Percentiles rank a stretch among this genome's conserved stretches.
These are phyloP conservation scores for Zymoseptoria pseudotritici DNA, from an alignment of 2,329 filamentous ascomycete species.

Conservation along the genomic window DNA sequence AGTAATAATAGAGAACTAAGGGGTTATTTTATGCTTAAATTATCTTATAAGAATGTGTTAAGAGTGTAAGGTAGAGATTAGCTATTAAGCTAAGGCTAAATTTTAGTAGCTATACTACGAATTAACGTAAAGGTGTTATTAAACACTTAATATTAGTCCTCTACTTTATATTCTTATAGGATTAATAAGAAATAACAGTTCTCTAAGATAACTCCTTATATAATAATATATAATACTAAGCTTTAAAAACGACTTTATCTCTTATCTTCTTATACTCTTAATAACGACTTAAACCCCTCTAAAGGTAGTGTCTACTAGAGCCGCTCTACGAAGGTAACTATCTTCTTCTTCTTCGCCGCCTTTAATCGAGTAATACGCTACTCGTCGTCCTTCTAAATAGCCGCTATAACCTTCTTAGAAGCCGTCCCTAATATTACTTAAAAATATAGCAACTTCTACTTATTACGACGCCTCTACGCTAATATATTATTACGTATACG, in stretches of 20 bases:
- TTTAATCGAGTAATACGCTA: not conserved
- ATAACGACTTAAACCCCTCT: not conserved
- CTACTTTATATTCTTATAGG: no score
- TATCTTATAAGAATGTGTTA: no score
- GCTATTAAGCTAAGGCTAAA: no score
- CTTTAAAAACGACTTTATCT: not conserved
- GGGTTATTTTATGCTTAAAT: not conserved
- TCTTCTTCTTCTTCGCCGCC: not conserved
- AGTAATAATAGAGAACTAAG: not conserved
- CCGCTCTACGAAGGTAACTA: not conserved
- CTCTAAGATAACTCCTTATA: no score
- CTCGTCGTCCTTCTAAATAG: not conserved
- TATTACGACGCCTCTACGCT: not conserved
- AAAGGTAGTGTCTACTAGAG: not conserved
- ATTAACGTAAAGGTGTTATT: no score
- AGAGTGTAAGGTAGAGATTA: no score
- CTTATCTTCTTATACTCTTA: not conserved
- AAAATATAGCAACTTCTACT: not conserved
- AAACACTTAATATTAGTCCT: no score
- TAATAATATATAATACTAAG: no score
- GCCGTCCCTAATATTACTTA: not conserved
- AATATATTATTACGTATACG: not conserved
- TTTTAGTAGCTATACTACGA: no score
- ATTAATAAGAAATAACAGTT: no score
- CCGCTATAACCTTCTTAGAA: not conserved